Conservation (phyloP, 148 eudicot genomes). For the Bassia scoparia region DNA sequence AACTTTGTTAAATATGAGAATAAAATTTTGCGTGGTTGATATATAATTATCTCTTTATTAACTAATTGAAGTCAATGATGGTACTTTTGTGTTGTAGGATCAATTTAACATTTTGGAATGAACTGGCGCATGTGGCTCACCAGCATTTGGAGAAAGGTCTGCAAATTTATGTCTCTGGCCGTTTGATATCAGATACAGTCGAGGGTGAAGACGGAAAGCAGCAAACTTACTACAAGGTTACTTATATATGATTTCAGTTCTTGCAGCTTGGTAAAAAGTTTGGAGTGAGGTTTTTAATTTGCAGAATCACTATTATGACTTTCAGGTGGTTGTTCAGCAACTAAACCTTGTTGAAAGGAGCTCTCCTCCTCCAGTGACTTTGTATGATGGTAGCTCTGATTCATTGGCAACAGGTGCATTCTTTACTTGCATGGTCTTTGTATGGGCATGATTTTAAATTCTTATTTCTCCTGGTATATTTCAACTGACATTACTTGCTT, state of each 20-base stretch:
- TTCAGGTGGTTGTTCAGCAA: conserved; percentile 80
- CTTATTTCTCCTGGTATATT: not conserved
- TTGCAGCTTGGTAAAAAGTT: not conserved
- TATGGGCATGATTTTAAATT: not conserved
- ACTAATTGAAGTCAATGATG: not conserved
- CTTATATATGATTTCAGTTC: not conserved
- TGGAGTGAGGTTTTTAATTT: conserved; percentile 2
- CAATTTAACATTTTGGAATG: conserved; percentile 86
- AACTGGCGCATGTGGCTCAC: conserved; percentile 71
- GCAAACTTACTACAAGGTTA: conserved; percentile 73
- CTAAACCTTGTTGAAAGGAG: conserved; percentile 73
- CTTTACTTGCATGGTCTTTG: conserved; percentile 4
- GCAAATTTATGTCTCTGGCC: conserved; percentile 81
- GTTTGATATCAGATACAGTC: conserved; percentile 63
- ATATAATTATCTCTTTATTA: not conserved
- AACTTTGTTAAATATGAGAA: not conserved
- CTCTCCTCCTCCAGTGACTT: conserved; percentile 42
- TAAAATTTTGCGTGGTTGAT: not conserved
- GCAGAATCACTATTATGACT: conserved; percentile 9
- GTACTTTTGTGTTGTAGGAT: conserved; percentile 47
- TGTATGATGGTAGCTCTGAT: conserved; percentile 57
- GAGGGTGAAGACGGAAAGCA: conserved; percentile 81
- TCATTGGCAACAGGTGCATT: conserved; percentile 43
- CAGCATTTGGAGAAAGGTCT: conserved; percentile 85
- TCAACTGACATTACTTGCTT: conserved; percentile 14